A percentile compares a stretch with the other conserved stretches of the same genome.
phyloP scores from a whole-genome alignment of 345 rosid species.

The Acer yangbiense region DNA sequence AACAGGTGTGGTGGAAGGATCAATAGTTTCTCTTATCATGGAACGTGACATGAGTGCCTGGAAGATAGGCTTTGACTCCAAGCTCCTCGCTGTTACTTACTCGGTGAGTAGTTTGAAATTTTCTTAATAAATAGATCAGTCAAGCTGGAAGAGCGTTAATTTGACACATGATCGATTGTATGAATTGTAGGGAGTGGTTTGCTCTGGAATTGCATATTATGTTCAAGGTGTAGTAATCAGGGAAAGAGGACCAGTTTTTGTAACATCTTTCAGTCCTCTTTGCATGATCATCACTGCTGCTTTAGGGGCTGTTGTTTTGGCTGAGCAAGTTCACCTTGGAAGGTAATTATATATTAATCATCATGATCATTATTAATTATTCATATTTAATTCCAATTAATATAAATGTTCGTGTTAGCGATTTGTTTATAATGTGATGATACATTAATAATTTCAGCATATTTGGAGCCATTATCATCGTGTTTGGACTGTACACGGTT shows the following conservation, averaged over 20 bases:
- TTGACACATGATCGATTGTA: too few relatives aligned
- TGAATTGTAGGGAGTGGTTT: constrained; percentile 67
- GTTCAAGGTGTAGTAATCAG: constrained; percentile 71
- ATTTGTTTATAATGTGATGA: too few relatives aligned
- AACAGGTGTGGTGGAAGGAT: constrained; percentile 66
- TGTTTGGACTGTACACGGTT: constrained; percentile 72
- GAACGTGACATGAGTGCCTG: constrained; percentile 75
- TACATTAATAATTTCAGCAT: constrained; percentile 42
- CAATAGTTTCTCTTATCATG: constrained; percentile 50
- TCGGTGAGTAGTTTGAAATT: constrained; percentile 45
- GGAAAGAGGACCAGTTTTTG: constrained; percentile 81
- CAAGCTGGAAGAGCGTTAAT: too few relatives aligned
- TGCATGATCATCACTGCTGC: constrained; percentile 85
- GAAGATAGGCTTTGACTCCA: constrained; percentile 77
- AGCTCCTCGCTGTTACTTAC: constrained; percentile 76
- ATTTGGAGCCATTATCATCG: constrained; percentile 78
- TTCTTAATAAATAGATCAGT: too few relatives aligned
- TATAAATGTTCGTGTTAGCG: too few relatives aligned
- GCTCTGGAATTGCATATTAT: constrained; percentile 88
- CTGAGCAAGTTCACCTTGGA: constrained; percentile 75
- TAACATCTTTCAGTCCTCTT: constrained; percentile 79
- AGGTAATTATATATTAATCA: constrained; percentile 40
- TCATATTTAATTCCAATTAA: too few relatives aligned
- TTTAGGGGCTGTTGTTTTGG: constrained; percentile 62
- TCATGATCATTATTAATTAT: too few relatives aligned